Conservation (phyloP, 768 basidiomycete species). For the Pleurotus djamor region DNA sequence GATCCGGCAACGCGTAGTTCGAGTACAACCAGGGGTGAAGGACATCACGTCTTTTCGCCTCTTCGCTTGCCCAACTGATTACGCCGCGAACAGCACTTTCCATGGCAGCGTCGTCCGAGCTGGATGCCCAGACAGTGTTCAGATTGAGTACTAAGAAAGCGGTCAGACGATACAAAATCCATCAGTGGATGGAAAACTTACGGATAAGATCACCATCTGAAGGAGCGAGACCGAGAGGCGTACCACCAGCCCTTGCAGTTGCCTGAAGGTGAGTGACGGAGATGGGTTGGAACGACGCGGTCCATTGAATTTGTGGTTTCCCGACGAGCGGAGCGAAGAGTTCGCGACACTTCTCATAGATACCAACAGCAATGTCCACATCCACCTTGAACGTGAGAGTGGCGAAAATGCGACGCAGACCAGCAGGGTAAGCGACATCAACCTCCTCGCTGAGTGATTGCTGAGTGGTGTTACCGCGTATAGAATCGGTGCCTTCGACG, state of each 20-base stretch:
- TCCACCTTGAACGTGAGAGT: conserved; percentile 5
- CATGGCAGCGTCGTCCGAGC: conserved; percentile 7
- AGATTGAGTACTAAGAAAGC: background rate
- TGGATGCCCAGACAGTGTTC: conserved; percentile 9
- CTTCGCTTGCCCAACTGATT: conserved; percentile 1
- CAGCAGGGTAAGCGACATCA: background rate
- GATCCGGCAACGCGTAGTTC: conserved; percentile 8
- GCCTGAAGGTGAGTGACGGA: conserved; percentile 2
- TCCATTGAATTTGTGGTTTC: background rate
- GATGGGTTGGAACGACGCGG: conserved; percentile 4
- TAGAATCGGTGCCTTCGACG: background rate
- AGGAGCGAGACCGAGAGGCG: conserved; percentile 2
- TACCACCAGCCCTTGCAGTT: conserved; percentile 1
- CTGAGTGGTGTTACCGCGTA: conserved; percentile 3
- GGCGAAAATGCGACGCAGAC: conserved; percentile 5
- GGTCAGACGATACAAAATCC: background rate
- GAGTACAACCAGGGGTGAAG: conserved; percentile 8
- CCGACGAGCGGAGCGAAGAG: background rate
- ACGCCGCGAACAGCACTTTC: background rate
- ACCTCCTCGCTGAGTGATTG: background rate
- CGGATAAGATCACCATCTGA: conserved; percentile 10
- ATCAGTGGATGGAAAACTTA: background rate
- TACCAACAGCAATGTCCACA: background rate
- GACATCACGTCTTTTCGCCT: conserved; percentile 3
- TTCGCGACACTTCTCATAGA: conserved; percentile 1